Conservation (phyloP, 495 filamentous ascomycete species). For the Tuber melanosporum region DNA sequence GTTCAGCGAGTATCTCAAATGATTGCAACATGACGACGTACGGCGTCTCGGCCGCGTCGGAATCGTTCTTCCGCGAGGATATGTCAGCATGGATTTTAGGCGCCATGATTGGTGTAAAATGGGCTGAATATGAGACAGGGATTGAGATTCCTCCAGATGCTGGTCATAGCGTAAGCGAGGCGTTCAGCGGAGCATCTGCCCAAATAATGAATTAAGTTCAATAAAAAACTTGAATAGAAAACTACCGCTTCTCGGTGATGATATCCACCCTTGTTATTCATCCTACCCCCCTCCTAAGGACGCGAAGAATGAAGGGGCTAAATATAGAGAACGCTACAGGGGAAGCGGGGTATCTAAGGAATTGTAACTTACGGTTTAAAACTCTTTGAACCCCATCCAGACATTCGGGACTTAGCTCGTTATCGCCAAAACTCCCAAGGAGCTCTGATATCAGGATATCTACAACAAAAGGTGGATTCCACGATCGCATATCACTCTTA, state of each 20-base stretch:
- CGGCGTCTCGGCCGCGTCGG: constrained; percentile 68
- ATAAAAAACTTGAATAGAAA: neutral
- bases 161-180: constrained; percentile 4
- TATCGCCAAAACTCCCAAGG: constrained; percentile 85
- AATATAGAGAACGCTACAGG: no score
- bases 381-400: constrained; percentile 84
- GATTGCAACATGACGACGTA: constrained; percentile 92
- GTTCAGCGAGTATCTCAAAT: constrained; percentile 68
- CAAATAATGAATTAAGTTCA: constrained; percentile 3
- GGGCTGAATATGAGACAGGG: constrained; percentile 82
- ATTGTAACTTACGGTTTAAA: constrained; percentile 48
- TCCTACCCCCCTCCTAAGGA: neutral
- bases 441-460: constrained; percentile 94
- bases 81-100: constrained; percentile 82
- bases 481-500: constrained; percentile 94
- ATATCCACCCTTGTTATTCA: neutral
- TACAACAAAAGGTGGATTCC: constrained; percentile 76
- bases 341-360: constrained; percentile 9
- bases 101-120: constrained; percentile 82
- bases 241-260: neutral
- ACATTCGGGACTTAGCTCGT: constrained; percentile 85
- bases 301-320: neutral
- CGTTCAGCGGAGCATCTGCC: constrained; percentile 8
- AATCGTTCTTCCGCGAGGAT: constrained; percentile 55
- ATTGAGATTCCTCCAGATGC: constrained; percentile 82